Evolutionary conservation across 257 asterid genomes (phyloP).

Genomic region (Solanum bulbocastanum): DNA sequence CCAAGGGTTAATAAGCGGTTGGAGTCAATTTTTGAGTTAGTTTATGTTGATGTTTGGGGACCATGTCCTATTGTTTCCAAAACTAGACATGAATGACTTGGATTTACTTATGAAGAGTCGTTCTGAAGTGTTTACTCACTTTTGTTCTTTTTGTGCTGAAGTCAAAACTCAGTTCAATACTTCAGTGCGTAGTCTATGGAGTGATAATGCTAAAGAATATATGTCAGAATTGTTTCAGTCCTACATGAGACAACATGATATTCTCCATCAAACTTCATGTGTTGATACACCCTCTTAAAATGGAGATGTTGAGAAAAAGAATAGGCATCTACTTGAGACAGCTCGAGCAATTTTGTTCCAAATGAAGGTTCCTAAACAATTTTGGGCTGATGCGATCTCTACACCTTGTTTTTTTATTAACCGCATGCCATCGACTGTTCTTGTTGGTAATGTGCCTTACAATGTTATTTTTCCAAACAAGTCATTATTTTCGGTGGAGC

Average conservation of each 20-base stretch:
- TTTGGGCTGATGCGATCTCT: not conserved
- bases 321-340: not conserved
- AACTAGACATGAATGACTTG: not conserved
- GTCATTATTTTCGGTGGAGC: not conserved
- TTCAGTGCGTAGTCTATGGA: not conserved
- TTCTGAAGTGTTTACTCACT: not conserved
- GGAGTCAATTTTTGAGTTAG: not conserved
- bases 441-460: not conserved
- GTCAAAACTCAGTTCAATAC: not conserved
- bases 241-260: not conserved
- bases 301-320: not conserved
- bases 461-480: too few species aligned
- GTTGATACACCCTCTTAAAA: not conserved
- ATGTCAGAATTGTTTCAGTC: not conserved
- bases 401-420: not conserved
- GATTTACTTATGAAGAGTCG: not conserved
- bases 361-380: not conserved
- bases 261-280: not conserved
- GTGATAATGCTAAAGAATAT: not conserved
- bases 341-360: not conserved
- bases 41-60: not conserved
- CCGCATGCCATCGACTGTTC: not conserved
- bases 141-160: not conserved
- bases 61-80: not conserved
- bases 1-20: not conserved